A percentile compares a stretch with the other conserved stretches of the same genome.
These are phyloP conservation scores for Bertia moriformis DNA, from an alignment of 2,329 filamentous ascomycete species.

Conservation along the genomic window DNA sequence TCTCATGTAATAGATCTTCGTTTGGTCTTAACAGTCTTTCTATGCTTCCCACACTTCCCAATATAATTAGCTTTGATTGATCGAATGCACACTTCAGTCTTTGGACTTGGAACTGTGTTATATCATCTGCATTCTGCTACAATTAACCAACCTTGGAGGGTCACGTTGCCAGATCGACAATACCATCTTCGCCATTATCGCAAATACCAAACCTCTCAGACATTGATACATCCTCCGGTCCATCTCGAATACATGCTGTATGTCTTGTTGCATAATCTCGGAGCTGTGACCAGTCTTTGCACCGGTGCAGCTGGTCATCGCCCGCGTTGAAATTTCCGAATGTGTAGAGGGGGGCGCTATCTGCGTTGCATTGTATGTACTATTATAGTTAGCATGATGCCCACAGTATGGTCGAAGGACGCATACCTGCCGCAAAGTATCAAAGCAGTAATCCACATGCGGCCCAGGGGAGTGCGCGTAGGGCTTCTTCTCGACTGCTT, in stretches of 20 bases:
- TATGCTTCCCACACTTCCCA: too few species aligned
- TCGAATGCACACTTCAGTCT: too few species aligned
- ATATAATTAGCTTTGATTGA: too few species aligned
- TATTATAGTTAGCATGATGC: too few species aligned
- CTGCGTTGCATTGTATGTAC: background rate
- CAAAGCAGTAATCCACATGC: background rate
- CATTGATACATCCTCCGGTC: background rate
- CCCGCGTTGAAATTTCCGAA: background rate
- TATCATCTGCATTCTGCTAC: too few species aligned
- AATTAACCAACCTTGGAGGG: too few species aligned
- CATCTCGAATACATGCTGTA: background rate
- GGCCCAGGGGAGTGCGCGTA: background rate
- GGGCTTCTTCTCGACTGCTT: background rate
- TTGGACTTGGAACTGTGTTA: too few species aligned
- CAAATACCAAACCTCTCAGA: background rate
- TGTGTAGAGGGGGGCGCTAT: background rate
- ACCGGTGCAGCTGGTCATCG: background rate
- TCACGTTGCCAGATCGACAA: too few species aligned
- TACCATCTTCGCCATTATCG: background rate
- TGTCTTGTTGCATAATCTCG: background rate
- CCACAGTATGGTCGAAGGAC: too few species aligned
- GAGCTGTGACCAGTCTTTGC: background rate
- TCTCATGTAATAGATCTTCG: too few species aligned
- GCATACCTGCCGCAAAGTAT: too few species aligned
- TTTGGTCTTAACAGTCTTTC: too few species aligned